Evolutionary conservation across 2,329 filamentous ascomycete species (phyloP).

Genomic region (Aspergillus carbonarius): DNA sequence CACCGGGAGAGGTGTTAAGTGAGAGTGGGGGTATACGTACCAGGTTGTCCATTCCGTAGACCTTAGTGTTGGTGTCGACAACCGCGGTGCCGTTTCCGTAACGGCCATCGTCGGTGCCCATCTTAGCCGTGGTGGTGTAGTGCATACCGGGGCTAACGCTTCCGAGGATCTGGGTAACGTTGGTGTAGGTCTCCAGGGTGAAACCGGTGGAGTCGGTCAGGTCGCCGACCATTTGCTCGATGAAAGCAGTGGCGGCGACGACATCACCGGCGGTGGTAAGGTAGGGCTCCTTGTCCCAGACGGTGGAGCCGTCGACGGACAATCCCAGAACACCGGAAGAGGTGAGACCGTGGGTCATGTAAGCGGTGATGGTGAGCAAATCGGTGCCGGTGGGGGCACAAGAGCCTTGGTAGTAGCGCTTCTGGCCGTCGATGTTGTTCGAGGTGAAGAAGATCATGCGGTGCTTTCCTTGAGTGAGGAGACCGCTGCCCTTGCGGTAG

Average conservation of each 20-base stretch:
- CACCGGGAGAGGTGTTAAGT: not conserved
- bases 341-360: slow-evolving; percentile 30
- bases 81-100: slow-evolving; percentile 15
- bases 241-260: slow-evolving; percentile 18
- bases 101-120: slow-evolving; percentile 21
- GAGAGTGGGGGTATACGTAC: slow-evolving; percentile 42
- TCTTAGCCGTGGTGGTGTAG: slow-evolving; percentile 18
- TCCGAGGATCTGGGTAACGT: slow-evolving; percentile 24
- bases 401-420: slow-evolving; percentile 29
- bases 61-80: slow-evolving; percentile 19
- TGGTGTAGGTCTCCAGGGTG: slow-evolving; percentile 23
- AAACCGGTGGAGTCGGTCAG: slow-evolving; percentile 23
- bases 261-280: slow-evolving; percentile 23
- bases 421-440: slow-evolving; percentile 24
- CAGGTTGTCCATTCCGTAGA: slow-evolving; percentile 32
- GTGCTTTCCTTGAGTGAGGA: slow-evolving; percentile 26
- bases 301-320: slow-evolving; percentile 24
- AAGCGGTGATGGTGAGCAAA: slow-evolving; percentile 23
- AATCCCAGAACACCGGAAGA: slow-evolving; percentile 27
- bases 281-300: slow-evolving; percentile 27
- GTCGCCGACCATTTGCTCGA: slow-evolving; percentile 22
- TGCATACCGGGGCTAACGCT: slow-evolving; percentile 36
- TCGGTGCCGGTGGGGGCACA: slow-evolving; percentile 18
- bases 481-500: slow-evolving; percentile 22
- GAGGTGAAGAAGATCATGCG: slow-evolving; percentile 29